phyloP scores from a whole-genome alignment of 2,329 filamentous ascomycete genomes.

The Kalmusia sp. region DNA sequence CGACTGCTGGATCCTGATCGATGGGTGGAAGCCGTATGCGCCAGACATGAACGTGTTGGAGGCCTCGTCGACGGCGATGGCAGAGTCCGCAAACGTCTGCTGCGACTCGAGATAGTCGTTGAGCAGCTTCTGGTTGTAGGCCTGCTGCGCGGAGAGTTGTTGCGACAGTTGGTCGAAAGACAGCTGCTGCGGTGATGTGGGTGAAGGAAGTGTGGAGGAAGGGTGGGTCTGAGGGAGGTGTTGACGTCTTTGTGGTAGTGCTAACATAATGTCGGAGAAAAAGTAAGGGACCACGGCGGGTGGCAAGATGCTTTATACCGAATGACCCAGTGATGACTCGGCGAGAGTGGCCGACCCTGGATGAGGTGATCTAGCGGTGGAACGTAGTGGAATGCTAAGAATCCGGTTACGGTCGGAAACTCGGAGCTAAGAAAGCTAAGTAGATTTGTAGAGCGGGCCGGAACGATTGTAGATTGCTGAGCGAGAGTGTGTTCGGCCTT shows the following conservation, averaged over 20 bases:
- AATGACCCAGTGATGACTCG: constrained; percentile 38
- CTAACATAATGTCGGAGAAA: constrained; percentile 45
- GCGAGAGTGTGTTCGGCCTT: constrained; percentile 36
- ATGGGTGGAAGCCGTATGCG: constrained; percentile 45
- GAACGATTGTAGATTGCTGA: constrained; percentile 44
- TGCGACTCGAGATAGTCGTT: constrained; percentile 48
- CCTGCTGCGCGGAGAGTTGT: constrained; percentile 31
- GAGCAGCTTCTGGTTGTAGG: constrained; percentile 44
- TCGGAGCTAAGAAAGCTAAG: constrained; percentile 35
- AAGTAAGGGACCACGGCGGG: constrained; percentile 40
- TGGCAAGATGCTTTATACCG: constrained; percentile 48
- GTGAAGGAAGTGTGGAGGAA: constrained; percentile 32
- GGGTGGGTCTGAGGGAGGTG: constrained; percentile 35
- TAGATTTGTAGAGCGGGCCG: constrained; percentile 21
- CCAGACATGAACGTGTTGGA: constrained; percentile 42
- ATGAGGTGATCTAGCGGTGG: constrained; percentile 44
- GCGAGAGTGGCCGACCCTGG: constrained; percentile 25
- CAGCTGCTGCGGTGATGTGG: constrained; percentile 36
- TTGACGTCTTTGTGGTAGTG: constrained; percentile 47
- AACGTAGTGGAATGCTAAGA: constrained; percentile 36
- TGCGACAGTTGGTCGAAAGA: constrained; percentile 37
- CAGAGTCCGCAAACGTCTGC: constrained; percentile 28
- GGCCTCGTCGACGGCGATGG: constrained; percentile 18
- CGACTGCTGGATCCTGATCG: constrained; percentile 50
- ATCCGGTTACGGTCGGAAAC: constrained; percentile 34